Base-by-base conservation (phyloP, 257 asterid species). In the Nemophila menziesii region DNA sequence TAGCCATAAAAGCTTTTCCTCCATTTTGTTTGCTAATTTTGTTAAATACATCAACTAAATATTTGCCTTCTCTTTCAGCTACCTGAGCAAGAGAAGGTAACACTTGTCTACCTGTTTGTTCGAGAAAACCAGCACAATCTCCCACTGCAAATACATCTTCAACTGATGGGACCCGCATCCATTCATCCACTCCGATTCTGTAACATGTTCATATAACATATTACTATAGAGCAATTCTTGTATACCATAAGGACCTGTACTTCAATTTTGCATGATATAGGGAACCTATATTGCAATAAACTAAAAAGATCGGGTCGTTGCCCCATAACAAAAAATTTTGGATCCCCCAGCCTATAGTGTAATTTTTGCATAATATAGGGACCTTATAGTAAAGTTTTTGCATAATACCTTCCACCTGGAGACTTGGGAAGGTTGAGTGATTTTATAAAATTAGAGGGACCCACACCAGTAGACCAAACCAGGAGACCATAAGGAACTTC, bases 31-130 rank as follows among this genome's bases (percentile, higher is more conserved):
- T 70, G 14, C 75, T 86, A 0, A 80, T 58, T 63, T 60, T 62
- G 63, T 67, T 67, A 38, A 87, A 68, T 66, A 71, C 17, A 56
- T 66, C 74, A 7, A 80, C 93, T 1, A 87, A 89, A 56, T 56
- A 83, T 68, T 87, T 80, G 22, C 97, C 97, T 72, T 87, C 78
- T 49, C 97, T 56, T 60, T 87, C 97, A 9, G 97, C 97, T 2
- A 87, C 97, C 94, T 89, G 97, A 46, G 97, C 97, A 24, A 83
- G 75, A 29, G 97, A 92, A 1, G 97, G 95, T 60, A 89, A 93
- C 49, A 89, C 95, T 4, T 74, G 82, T 56, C 50, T 71, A 59
- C 92, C 97, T 3, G 73, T 72, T 20, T 73, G 68, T 58, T 87
- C 95, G 11, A 89, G 84, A 62, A 83, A 83, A 34, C 97, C 97